phyloP scores from a whole-genome alignment of 140 eudicot genomes.

The Artemisia princeps region DNA sequence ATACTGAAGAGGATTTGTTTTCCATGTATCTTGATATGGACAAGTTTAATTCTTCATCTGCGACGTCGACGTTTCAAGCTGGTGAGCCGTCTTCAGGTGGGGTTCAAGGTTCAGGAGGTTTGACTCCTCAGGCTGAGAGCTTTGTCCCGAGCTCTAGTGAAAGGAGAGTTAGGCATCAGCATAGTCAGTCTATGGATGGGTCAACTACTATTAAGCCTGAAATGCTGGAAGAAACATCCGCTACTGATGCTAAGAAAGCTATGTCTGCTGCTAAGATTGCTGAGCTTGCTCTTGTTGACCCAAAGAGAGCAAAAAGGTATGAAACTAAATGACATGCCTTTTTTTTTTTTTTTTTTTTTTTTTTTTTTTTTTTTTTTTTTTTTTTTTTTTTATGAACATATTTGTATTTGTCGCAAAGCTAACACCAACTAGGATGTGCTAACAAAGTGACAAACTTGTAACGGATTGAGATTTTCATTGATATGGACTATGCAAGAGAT shows the following conservation, averaged over 20 bases:
- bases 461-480: neutral
- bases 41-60: slow-evolving; percentile 62
- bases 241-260: slow-evolving; percentile 69
- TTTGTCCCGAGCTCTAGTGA: slow-evolving; percentile 30
- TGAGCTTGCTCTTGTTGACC: slow-evolving; percentile 88
- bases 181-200: slow-evolving; percentile 96
- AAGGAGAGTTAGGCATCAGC: slow-evolving; percentile 76
- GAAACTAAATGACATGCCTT: neutral
- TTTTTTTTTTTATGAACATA: neutral
- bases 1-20: slow-evolving; percentile 70
- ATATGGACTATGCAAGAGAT: no score
- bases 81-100: slow-evolving; percentile 37
- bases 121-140: slow-evolving; percentile 24
- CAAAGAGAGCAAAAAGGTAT: slow-evolving; percentile 94
- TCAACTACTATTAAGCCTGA: slow-evolving; percentile 59
- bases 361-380: neutral
- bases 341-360: neutral
- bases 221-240: slow-evolving; percentile 61
- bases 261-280: slow-evolving; percentile 93
- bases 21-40: slow-evolving; percentile 90
- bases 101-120: slow-evolving; percentile 27
- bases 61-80: slow-evolving; percentile 53
- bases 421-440: neutral
- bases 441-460: neutral
- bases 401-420: neutral